Evolutionary conservation across 2,329 filamentous ascomycete species (phyloP).

Genomic region (Aspergillus sp.): DNA sequence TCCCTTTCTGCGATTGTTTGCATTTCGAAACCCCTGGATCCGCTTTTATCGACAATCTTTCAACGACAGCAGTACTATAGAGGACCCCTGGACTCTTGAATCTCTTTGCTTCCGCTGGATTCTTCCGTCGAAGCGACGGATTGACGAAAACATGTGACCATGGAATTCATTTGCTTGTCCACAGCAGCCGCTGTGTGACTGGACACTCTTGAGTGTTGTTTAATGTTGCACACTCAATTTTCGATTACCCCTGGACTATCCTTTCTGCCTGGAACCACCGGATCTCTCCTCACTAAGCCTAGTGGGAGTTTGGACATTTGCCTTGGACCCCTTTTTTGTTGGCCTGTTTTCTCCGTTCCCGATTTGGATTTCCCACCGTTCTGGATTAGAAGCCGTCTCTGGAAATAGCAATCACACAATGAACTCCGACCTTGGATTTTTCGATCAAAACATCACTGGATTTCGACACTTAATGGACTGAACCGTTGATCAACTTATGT

Average conservation of each 20-base stretch:
- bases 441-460: background rate
- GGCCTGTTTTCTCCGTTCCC: slow-evolving; percentile 5
- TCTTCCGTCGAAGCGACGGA: slow-evolving; percentile 22
- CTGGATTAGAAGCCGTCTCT: slow-evolving; percentile 4
- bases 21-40: slow-evolving; percentile 14
- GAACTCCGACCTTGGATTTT: background rate
- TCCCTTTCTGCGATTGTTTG: slow-evolving; percentile 14
- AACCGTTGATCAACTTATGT: slow-evolving; percentile 4
- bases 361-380: background rate
- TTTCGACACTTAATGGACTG: background rate
- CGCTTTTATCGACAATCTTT: slow-evolving; percentile 1
- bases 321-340: slow-evolving; percentile 12
- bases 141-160: slow-evolving; percentile 27
- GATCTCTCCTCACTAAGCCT: slow-evolving; percentile 30
- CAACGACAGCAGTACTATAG: slow-evolving; percentile 1
- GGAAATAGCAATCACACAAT: slow-evolving; percentile 9
- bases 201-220: slow-evolving; percentile 42
- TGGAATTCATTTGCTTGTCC: slow-evolving; percentile 23
- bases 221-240: slow-evolving; percentile 40
- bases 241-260: slow-evolving; percentile 21
- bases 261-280: slow-evolving; percentile 16
- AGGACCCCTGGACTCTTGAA: slow-evolving; percentile 13
- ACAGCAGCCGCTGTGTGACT: slow-evolving; percentile 37
- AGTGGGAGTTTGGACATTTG: slow-evolving; percentile 26
- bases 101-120: slow-evolving; percentile 16